Conservation (phyloP, 2,329 filamentous ascomycete genomes). For the Myriosclerotinia scirpicola region DNA sequence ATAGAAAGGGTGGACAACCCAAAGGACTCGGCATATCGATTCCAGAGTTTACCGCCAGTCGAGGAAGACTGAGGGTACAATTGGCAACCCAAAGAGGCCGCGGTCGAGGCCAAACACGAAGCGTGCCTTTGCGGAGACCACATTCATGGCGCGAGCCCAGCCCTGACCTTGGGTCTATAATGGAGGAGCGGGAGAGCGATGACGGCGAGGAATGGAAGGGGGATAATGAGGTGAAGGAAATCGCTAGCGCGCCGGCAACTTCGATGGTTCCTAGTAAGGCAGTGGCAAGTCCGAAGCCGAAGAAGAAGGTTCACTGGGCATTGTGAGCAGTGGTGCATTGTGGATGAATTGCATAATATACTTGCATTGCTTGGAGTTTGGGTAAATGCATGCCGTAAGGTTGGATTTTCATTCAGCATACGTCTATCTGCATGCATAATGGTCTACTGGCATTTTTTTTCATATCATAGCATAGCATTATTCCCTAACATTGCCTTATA, state of each 20-base stretch:
- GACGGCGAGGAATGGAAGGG: constrained; percentile 26
- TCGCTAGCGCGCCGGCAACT: constrained; percentile 29
- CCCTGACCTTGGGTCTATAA: constrained; percentile 39
- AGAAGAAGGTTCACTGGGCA: constrained; percentile 41
- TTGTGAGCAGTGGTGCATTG: constrained; percentile 28
- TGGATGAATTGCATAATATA: constrained; percentile 25
- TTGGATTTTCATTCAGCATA: constrained; percentile 14
- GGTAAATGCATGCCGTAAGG: constrained; percentile 15
- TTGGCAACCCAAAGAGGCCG: constrained; percentile 26
- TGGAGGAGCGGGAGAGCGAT: constrained; percentile 37
- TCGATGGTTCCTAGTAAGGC: constrained; percentile 20
- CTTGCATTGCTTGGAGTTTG: constrained; percentile 29
- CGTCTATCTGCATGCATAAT: background rate
- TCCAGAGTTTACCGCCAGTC: constrained; percentile 27
- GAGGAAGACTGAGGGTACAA: constrained; percentile 36
- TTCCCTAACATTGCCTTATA: background rate
- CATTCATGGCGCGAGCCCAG: constrained; percentile 40
- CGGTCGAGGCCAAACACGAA: constrained; percentile 36
- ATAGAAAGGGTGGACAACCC: constrained; percentile 26
- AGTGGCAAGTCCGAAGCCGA: constrained; percentile 31
- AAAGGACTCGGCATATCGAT: constrained; percentile 35
- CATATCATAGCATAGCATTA: background rate
- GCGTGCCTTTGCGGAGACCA: constrained; percentile 32
- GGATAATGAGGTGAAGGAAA: constrained; percentile 16
- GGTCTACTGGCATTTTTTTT: background rate